These are phyloP conservation scores for Erodium moschatum DNA, from an alignment of 441 rosid species.

Conservation along the genomic window DNA sequence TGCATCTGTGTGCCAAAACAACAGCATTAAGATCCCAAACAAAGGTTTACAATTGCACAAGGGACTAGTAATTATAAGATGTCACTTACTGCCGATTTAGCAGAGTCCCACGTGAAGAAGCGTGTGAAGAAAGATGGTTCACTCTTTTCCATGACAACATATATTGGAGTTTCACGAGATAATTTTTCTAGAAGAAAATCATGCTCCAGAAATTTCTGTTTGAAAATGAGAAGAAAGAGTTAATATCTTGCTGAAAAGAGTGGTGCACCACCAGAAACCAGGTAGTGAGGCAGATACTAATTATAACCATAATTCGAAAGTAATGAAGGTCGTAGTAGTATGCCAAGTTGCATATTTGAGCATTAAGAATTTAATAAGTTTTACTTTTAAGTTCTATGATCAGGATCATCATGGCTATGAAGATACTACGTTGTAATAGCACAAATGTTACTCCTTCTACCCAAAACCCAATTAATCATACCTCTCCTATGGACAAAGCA, in stretches of 20 bases:
- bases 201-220: slow-evolving; percentile 69
- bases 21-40: slow-evolving; percentile 14
- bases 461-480: slow-evolving; percentile 21
- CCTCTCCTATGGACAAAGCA: slow-evolving; percentile 75
- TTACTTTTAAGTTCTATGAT: too few species aligned
- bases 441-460: background rate
- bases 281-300: background rate
- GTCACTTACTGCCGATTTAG: slow-evolving; percentile 53
- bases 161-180: slow-evolving; percentile 59
- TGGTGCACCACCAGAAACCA: background rate
- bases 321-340: too few species aligned
- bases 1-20: slow-evolving; percentile 54
- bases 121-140: slow-evolving; percentile 93
- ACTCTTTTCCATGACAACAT: slow-evolving; percentile 70
- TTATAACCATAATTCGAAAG: background rate
- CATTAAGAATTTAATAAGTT: too few species aligned
- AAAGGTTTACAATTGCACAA: slow-evolving; percentile 15
- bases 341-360: too few species aligned
- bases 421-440: background rate
- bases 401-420: background rate
- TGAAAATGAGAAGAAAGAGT: background rate
- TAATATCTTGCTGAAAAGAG: background rate
- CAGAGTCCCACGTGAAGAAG: slow-evolving; percentile 85
- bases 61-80: background rate
- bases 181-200: slow-evolving; percentile 74